These are phyloP conservation scores for Rhizoclosmatium globosum DNA, from an alignment of 192 early-diverging fungal genomes.

Conservation along the genomic window DNA sequence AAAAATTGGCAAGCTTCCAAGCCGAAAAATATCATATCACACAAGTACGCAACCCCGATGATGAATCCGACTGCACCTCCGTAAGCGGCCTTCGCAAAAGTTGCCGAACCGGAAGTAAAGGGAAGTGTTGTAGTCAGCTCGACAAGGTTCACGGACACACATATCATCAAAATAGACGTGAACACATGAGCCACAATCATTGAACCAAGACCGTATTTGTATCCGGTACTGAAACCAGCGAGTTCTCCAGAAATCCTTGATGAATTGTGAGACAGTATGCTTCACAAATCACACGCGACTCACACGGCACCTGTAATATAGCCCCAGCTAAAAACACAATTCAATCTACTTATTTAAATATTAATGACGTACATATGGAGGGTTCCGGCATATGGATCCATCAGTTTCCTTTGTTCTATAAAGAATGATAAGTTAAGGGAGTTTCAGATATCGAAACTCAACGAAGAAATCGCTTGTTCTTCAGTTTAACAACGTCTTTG, in stretches of 20 bases:
- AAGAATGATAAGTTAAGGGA: not conserved
- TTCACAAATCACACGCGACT: not conserved
- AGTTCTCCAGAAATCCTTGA: slow-evolving; percentile 34
- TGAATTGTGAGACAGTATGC: not conserved
- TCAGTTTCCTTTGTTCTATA: not conserved
- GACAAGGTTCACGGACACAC: slow-evolving; percentile 10
- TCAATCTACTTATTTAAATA: not conserved
- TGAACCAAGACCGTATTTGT: slow-evolving; percentile 37
- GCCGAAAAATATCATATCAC: slow-evolving; percentile 30
- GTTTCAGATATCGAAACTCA: not conserved
- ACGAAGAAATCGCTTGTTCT: not conserved
- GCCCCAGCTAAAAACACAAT: not conserved
- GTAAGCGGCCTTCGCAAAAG: slow-evolving; percentile 27
- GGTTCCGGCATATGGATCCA: slow-evolving; percentile 7
- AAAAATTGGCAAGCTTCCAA: not conserved
- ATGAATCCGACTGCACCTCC: slow-evolving; percentile 12
- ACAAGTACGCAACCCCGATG: slow-evolving; percentile 15
- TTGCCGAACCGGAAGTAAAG: slow-evolving; percentile 26
- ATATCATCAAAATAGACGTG: slow-evolving; percentile 1
- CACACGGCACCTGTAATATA: not conserved
- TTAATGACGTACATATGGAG: slow-evolving; percentile 7
- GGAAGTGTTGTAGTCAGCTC: slow-evolving; percentile 26
- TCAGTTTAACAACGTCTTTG: not conserved
- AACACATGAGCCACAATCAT: slow-evolving; percentile 36
- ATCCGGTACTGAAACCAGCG: slow-evolving; percentile 38